Evolutionary conservation across 257 asterid species (phyloP).

Genomic region (Plectranthus barbatus): DNA sequence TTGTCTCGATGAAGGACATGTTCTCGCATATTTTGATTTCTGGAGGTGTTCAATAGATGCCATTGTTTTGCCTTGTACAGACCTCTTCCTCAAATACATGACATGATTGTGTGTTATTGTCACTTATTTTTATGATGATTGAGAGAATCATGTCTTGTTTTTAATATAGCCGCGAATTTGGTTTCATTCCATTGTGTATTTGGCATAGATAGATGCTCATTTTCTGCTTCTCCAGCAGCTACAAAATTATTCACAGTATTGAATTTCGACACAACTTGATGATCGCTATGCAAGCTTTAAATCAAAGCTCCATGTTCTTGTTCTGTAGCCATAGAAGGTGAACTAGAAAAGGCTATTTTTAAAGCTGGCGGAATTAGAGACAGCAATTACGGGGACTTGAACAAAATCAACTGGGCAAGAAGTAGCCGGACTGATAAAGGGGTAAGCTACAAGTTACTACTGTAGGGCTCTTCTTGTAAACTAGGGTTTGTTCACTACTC

Average conservation of each 20-base stretch:
- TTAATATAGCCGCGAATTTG: not conserved
- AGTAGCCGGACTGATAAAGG: conserved; percentile 99
- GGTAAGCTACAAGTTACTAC: conserved; percentile 35
- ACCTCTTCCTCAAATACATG: not conserved
- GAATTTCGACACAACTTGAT: not conserved
- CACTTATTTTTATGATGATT: not conserved
- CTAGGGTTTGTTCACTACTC: not conserved
- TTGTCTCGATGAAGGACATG: too few species aligned
- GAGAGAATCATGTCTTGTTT: not conserved
- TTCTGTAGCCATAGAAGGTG: conserved; percentile 85
- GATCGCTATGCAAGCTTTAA: not conserved
- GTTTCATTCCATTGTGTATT: not conserved
- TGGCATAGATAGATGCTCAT: not conserved
- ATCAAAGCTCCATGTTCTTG: conserved; percentile 25
- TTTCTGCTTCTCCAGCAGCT: too few species aligned
- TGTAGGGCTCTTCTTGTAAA: not conserved
- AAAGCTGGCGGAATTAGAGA: conserved; percentile 89
- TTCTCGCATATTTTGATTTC: not conserved
- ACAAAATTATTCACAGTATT: not conserved
- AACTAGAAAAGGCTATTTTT: conserved; percentile 74
- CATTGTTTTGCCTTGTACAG: not conserved
- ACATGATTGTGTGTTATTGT: not conserved
- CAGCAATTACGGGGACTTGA: conserved; percentile 78
- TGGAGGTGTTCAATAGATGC: not conserved
- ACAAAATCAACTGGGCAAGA: conserved; percentile 87